Conservation (phyloP, 1,139 yeast genomes). For the Yamadazyma membranifaciens region DNA sequence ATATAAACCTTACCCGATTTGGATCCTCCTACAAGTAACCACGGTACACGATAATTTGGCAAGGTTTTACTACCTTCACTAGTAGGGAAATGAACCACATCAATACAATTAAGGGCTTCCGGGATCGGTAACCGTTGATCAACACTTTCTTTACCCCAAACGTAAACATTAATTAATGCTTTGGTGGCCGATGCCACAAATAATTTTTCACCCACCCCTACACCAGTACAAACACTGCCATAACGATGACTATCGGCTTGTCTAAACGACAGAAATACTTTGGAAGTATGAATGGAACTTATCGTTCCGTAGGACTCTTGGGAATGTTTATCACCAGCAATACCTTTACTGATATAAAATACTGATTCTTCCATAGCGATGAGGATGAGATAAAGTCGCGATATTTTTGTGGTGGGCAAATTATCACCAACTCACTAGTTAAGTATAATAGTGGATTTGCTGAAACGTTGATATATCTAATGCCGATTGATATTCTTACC, state of each 20-base stretch:
- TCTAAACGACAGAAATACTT: slow-evolving; percentile 51
- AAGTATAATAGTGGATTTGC: too few species aligned
- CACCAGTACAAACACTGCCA: slow-evolving; percentile 47
- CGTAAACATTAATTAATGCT: slow-evolving; percentile 73
- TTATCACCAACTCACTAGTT: neutral
- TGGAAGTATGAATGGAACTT: slow-evolving; percentile 51
- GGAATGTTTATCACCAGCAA: slow-evolving; percentile 44
- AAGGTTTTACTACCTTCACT: slow-evolving; percentile 4
- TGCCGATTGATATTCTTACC: slow-evolving; percentile 84
- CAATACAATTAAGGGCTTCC: slow-evolving; percentile 65
- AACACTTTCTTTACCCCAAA: slow-evolving; percentile 75
- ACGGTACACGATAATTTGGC: slow-evolving; percentile 51
- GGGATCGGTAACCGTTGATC: slow-evolving; percentile 87
- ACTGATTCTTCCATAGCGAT: slow-evolving; percentile 60
- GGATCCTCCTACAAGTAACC: slow-evolving; percentile 74
- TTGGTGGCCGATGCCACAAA: slow-evolving; percentile 66
- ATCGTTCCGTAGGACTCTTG: slow-evolving; percentile 50
- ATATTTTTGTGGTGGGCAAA: neutral
- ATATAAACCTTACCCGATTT: slow-evolving; percentile 70
- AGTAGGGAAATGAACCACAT: slow-evolving; percentile 21
- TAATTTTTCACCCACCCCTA: slow-evolving; percentile 45
- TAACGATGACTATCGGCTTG: slow-evolving; percentile 50
- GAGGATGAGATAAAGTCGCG: slow-evolving; percentile 5
- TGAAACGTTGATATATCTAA: too few species aligned
- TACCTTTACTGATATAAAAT: slow-evolving; percentile 53